These are phyloP conservation scores for Coriolopsis trogii DNA, from an alignment of 1,284 basidiomycete species.

Conservation along the genomic window DNA sequence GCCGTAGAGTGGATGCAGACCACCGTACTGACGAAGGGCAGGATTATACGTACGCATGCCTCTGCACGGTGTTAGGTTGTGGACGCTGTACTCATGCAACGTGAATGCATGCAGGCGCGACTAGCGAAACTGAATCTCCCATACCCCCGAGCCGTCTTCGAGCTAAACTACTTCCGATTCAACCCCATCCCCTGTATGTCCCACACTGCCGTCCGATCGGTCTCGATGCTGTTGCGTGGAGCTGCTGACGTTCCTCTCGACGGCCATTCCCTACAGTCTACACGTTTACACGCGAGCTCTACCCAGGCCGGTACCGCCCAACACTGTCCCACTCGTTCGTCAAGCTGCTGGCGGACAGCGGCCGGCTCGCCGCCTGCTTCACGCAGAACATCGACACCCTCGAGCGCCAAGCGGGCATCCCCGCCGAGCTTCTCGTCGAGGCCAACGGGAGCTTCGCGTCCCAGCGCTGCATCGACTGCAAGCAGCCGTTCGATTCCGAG, in stretches of 20 bases:
- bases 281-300: slow-evolving; percentile 87
- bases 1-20: background rate
- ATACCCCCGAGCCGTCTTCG: slow-evolving; percentile 81
- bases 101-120: slow-evolving; percentile 59
- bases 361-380: slow-evolving; percentile 74
- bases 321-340: slow-evolving; percentile 93
- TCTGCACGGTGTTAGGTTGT: background rate
- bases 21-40: slow-evolving; percentile 25
- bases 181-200: slow-evolving; percentile 75
- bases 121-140: slow-evolving; percentile 74
- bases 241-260: background rate
- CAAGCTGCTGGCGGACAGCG: slow-evolving; percentile 67
- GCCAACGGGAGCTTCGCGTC: slow-evolving; percentile 92
- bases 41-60: slow-evolving; percentile 54
- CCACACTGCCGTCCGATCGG: too few relatives aligned
- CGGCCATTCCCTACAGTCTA: slow-evolving; percentile 55
- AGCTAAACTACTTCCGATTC: slow-evolving; percentile 71
- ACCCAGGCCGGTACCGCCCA: slow-evolving; percentile 85
- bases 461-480: slow-evolving; percentile 80
- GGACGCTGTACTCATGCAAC: background rate
- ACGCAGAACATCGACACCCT: slow-evolving; percentile 95
- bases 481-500: slow-evolving; percentile 56
- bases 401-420: slow-evolving; percentile 85
- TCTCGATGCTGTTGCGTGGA: background rate
- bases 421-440: slow-evolving; percentile 79